phyloP scores from a whole-genome alignment of 805 yeast genomes.

The Candida ficus region DNA sequence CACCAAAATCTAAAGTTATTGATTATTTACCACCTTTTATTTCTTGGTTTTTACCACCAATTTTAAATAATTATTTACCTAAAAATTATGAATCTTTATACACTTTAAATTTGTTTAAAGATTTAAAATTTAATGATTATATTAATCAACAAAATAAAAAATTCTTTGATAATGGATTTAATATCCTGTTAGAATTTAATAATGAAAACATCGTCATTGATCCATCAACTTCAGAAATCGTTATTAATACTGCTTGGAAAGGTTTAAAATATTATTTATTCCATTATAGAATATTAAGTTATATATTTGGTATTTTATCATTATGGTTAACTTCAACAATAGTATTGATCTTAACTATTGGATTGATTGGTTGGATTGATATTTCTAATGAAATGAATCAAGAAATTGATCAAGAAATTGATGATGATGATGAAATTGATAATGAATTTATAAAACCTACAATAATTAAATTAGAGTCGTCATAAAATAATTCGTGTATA shows the following conservation, averaged over 20 bases:
- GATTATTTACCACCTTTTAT: slow-evolving; percentile 16
- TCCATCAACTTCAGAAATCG: slow-evolving; percentile 15
- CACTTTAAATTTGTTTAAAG: slow-evolving; percentile 11
- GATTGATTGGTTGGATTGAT: slow-evolving; percentile 12
- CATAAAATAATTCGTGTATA: neutral
- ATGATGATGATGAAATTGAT: neutral
- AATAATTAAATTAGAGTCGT: too few relatives aligned
- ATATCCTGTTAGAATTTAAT: slow-evolving; percentile 22
- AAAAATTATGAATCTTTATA: slow-evolving; percentile 6
- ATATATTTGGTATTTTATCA: slow-evolving; percentile 13
- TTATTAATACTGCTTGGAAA: slow-evolving; percentile 18
- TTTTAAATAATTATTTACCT: slow-evolving; percentile 9
- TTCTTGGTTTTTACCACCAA: slow-evolving; percentile 17
- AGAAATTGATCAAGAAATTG: neutral
- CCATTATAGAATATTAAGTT: slow-evolving; percentile 20
- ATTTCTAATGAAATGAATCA: too few relatives aligned
- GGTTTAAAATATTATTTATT: slow-evolving; percentile 23
- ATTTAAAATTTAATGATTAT: slow-evolving; percentile 12
- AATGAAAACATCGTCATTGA: slow-evolving; percentile 14
- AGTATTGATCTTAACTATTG: slow-evolving; percentile 15
- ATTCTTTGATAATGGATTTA: slow-evolving; percentile 10
- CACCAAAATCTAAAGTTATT: slow-evolving; percentile 2
- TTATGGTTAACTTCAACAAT: slow-evolving; percentile 19
- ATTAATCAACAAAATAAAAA: slow-evolving; percentile 1
- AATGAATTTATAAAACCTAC: neutral